Evolutionary conservation across 371 early-diverging fungal genomes (phyloP).

Genomic region (Saksenaea vasiformis): DNA sequence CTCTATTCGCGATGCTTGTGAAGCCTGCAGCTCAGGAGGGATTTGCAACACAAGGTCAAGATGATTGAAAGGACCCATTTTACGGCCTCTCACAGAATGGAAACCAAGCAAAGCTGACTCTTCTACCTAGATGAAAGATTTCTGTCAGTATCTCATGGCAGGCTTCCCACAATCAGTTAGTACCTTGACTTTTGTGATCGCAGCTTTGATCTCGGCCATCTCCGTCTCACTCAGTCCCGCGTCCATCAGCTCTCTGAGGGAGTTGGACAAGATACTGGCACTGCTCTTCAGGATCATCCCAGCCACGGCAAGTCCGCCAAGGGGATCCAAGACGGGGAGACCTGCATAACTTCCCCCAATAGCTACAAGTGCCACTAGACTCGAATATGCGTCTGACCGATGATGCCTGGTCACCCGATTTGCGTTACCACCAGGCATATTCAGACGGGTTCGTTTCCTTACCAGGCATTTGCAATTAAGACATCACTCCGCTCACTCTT

Average conservation of each 20-base stretch:
- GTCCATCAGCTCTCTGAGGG: constrained; percentile 52
- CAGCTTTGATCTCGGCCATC: constrained; percentile 26
- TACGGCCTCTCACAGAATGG: constrained; percentile 51
- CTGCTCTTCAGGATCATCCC: constrained; percentile 65
- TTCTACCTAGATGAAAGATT: constrained; percentile 14
- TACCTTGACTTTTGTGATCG: constrained; percentile 34
- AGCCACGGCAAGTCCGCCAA: constrained; percentile 66
- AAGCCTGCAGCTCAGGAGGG: constrained; percentile 30
- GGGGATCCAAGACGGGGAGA: constrained; percentile 66
- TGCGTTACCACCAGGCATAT: background rate
- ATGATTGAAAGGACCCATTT: constrained; percentile 46
- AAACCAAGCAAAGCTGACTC: constrained; percentile 38
- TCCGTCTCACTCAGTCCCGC: constrained; percentile 31
- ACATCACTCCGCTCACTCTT: constrained; percentile 61
- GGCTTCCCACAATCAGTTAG: background rate
- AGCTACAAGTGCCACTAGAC: constrained; percentile 63
- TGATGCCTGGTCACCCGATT: constrained; percentile 56
- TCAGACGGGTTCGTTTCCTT: background rate
- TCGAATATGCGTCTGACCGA: constrained; percentile 70
- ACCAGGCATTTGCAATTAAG: constrained; percentile 74
- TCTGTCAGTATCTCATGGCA: background rate
- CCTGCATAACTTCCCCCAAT: constrained; percentile 65
- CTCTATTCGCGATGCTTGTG: constrained; percentile 35
- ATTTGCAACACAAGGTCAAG: constrained; percentile 43
- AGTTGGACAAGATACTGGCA: constrained; percentile 39